Evolutionary conservation across 2,329 filamentous ascomycete genomes (phyloP).

Genomic region (Helminthosporium solani): DNA sequence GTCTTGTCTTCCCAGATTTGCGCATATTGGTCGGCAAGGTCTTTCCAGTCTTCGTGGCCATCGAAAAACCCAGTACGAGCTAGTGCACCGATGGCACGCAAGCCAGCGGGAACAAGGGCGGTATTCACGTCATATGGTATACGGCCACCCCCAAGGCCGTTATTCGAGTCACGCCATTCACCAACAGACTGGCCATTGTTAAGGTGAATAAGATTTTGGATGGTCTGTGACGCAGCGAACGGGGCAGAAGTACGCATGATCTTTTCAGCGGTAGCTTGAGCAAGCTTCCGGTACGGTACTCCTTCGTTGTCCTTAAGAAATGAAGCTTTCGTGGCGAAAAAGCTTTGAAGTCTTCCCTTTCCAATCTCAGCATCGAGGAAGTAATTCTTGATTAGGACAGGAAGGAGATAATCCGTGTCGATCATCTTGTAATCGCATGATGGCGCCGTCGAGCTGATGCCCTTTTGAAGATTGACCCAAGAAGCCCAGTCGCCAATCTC

Average conservation of each 20-base stretch:
- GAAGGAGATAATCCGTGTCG: conserved; percentile 63
- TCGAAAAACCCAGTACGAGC: conserved; percentile 54
- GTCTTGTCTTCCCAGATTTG: conserved; percentile 64
- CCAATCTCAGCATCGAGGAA: conserved; percentile 53
- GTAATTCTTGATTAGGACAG: conserved; percentile 60
- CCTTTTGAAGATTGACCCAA: conserved; percentile 57
- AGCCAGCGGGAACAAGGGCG: conserved; percentile 61
- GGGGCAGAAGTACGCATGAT: conserved; percentile 58
- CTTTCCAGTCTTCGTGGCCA: conserved; percentile 49
- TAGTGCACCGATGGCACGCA: conserved; percentile 59
- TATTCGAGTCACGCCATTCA: conserved; percentile 63
- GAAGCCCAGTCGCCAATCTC: conserved; percentile 67
- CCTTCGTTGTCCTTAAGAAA: conserved; percentile 54
- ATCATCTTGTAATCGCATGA: conserved; percentile 62
- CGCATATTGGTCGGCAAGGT: conserved; percentile 52
- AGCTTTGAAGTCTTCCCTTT: conserved; percentile 35
- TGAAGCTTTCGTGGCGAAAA: conserved; percentile 49
- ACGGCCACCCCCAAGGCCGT: conserved; percentile 61
- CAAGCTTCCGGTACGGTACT: conserved; percentile 56
- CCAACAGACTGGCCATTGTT: conserved; percentile 58
- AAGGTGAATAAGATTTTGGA: conserved; percentile 59
- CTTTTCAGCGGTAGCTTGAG: conserved; percentile 56
- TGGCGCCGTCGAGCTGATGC: conserved; percentile 54
- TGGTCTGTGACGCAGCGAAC: conserved; percentile 53
- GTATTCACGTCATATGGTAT: conserved; percentile 68